phyloP scores from a whole-genome alignment of 148 eudicot species.

The Nepenthes gracilis region DNA sequence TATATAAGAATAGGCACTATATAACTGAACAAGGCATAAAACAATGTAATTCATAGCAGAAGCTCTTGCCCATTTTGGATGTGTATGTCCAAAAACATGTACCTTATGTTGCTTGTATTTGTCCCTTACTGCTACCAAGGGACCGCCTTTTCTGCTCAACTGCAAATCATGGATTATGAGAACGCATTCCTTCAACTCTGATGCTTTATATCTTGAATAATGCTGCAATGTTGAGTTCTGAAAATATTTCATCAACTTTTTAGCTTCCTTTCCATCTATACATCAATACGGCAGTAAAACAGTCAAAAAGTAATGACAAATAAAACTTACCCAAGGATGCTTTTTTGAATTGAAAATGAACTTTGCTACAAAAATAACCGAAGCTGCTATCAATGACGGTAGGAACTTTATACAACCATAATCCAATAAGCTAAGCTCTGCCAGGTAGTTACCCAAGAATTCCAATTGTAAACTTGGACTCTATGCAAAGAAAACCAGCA shows the following conservation, averaged over 20 bases:
- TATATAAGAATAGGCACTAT: too few relatives aligned
- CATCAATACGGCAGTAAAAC: not conserved
- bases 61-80: not conserved
- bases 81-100: not conserved
- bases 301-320: not conserved
- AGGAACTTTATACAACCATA: conserved; percentile 54
- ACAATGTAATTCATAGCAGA: not conserved
- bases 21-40: not conserved
- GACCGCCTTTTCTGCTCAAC: conserved; percentile 33
- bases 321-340: conserved; percentile 61
- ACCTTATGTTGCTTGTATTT: conserved; percentile 86
- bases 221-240: conserved; percentile 44
- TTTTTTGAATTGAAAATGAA: conserved; percentile 31
- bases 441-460: conserved; percentile 55
- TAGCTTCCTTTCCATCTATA: not conserved
- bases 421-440: conserved; percentile 83
- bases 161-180: conserved; percentile 62
- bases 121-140: conserved; percentile 49
- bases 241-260: not conserved
- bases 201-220: conserved; percentile 52
- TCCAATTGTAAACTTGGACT: conserved; percentile 35
- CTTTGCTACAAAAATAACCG: conserved; percentile 54
- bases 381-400: conserved; percentile 81
- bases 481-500: conserved; percentile 18
- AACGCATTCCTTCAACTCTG: conserved; percentile 72